Percentiles rank a stretch among this genome's conserved stretches.
Evolutionary conservation across 208 protist species (phyloP).

Genomic region (Lotmaria passim): DNA sequence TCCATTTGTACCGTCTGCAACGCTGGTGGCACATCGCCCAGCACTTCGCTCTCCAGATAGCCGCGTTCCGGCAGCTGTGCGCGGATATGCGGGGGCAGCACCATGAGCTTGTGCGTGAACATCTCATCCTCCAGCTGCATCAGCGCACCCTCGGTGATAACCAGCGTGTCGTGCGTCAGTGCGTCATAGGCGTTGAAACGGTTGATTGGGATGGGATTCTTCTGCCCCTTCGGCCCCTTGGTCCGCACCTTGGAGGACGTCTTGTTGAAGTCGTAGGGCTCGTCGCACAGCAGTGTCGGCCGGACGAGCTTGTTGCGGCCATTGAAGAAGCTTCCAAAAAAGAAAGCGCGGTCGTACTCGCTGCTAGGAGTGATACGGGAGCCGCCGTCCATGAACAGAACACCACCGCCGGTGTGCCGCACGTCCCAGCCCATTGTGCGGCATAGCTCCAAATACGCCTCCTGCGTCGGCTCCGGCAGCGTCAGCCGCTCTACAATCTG

Average conservation of each 20-base stretch:
- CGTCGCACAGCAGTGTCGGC: conserved; percentile 86
- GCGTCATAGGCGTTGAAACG: conserved; percentile 92
- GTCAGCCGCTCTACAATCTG: conserved; percentile 87
- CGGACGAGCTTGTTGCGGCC: conserved; percentile 91
- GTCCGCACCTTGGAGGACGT: conserved; percentile 71
- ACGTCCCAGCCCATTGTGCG: conserved; percentile 90
- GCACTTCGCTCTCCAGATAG: conserved; percentile 67
- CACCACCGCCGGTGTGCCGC: conserved; percentile 86
- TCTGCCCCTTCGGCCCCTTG: conserved; percentile 87
- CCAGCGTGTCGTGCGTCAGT: conserved; percentile 81
- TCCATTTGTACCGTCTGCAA: conserved; percentile 86
- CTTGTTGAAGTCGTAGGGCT: conserved; percentile 89
- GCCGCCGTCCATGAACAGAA: conserved; percentile 92
- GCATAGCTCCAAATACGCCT: conserved; percentile 82
- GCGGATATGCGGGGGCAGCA: conserved; percentile 90
- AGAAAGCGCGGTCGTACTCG: conserved; percentile 89
- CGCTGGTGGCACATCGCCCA: conserved; percentile 72
- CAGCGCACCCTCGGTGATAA: conserved; percentile 90
- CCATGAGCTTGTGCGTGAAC: conserved; percentile 81
- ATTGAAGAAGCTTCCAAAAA: conserved; percentile 93
- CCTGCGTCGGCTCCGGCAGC: conserved; percentile 81
- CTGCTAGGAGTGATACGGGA: conserved; percentile 84
- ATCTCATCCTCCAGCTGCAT: conserved; percentile 91
- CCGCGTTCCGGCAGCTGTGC: conserved; percentile 80
- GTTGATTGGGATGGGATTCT: conserved; percentile 92